Evolutionary conservation across 2,329 filamentous ascomycete species (phyloP), one percentile per base, ranked within the genome.

Genomic region (Trichoderma sp.): DNA sequence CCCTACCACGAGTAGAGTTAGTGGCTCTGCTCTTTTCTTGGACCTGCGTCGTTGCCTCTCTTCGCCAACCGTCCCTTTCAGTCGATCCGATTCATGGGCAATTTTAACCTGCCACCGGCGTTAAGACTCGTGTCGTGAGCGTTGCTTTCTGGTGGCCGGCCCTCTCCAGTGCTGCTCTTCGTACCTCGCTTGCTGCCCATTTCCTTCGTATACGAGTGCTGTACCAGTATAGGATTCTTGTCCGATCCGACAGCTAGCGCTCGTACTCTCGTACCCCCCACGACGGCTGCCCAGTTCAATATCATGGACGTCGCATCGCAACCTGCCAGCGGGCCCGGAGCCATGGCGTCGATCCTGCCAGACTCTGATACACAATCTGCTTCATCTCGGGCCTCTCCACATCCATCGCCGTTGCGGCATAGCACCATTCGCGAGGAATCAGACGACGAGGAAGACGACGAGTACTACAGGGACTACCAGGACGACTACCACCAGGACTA

Each of bases 301-400:
- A 61, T 61, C 65, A 68, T 71, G 71, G 73, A 74, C 72, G 77
- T 78, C 75, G 74, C 76, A 75, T 75, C 74, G 70, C 71, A 72
- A 58, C 64, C 70, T 71, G 57, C 57, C 55, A 68, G 63, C 69
- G 69, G 69, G 69, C 69, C 70, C 57, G 39, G 53, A 36, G 70
- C 66, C 64, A 71, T 71, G 70, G 71, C 71, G 65, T 70, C 66
- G 66, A 70, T 72, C 66, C 58, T 65, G 73, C 73, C 70, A 76
- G 75, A 67, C 74, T 78, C 81, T 80, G 81, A 82, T 76, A 81
- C 81, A 76, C 77, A 76, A 62, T 79, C 78, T 80, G 80, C 81
- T 74, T 82, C 81, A 77, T 79, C 80, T 78, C 77, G 80, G 77
- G 73, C 78, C 70, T 61, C 69, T 65, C 67, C 68, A 73, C 64